Evolutionary conservation across 352 stramenopile species (phyloP), one percentile per base, ranked within the genome.

Genomic region (Discostella stelligera): DNA sequence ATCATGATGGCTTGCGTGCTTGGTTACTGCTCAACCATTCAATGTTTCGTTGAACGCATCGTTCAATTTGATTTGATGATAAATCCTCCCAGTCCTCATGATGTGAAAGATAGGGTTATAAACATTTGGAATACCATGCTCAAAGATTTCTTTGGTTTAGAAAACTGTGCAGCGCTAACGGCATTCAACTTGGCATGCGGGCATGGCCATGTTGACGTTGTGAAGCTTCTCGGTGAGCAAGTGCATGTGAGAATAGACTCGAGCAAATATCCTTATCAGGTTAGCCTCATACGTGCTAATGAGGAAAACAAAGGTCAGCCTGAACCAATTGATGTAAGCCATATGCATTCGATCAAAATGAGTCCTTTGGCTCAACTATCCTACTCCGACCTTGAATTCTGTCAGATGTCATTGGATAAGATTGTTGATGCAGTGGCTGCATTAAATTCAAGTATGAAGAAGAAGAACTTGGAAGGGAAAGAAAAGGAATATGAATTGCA

Each of bases 1-100:
- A 49, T 91, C 9, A 91, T 91, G 85, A 85, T 91, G 77, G 82
- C 85, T 13, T 71, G 65, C 66, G 82, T 78, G 16, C 74, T 50
- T 32, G 77, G 71, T 21, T 71, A 66, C 37, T 49, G n/a, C 11
- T 5, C n/a, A 23, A 55, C 65, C 6, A 16, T 84, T 13, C 14
- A 69, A 14, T 54, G 66, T 60, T 66, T 84, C n/a, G 54, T 84
- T 48, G 25, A 74, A 46, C 52, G 61, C 11, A 66, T 13, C 41
- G 30, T 70, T 46, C 11, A 71, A 55, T 67, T 72, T 13, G 30
- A 46, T 37, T 18, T 55, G 25, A 66, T 32, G 27, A 32, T 32
- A 32, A 32, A 32, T 32, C 27, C 27, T 41, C 27, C 25, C 23
- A 20, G 63, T 54, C 37, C 13, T 7, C 7, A 21, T 44, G 50